Base-by-base conservation (phyloP, 169 alveolate genomes). In the Eimeria necatrix region DNA sequence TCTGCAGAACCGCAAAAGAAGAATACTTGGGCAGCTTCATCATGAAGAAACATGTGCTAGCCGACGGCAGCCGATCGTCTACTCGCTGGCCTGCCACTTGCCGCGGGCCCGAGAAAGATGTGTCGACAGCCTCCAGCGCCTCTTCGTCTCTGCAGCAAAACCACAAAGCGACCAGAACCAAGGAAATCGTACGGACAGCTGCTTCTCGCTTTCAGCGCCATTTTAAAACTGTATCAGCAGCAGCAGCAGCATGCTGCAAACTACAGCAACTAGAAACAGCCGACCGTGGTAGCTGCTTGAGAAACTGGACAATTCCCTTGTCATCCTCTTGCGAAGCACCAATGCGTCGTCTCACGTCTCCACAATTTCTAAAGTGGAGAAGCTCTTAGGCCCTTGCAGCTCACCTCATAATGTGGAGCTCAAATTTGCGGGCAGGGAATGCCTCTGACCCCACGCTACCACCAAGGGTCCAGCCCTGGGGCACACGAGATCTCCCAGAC, bases 31-130 rank as follows among this genome's bases (percentile, higher is more conserved):
- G 99, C 88, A 98, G 90, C 88, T 97, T 96, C 88, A 98, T 95
- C 85, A 98, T 97, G 94, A 97, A 97, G 60, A 98, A 97, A 87
- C 99, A 98, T 2, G 99, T 98, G 76, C 98, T 97, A 41, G 98
- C 97, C 52, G 98, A 97, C 61, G 99, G 99, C 70, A 98, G 96
- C 70, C 99, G 95, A 78, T 96, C 96, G 96, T 98, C 99, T 24
- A 94, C 91, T 20, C 86, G 81, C 74, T 78, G 91, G 22, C 84
- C 64, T 22, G 73, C 51, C 52, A 76, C 86, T 22, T 52, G 22
- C 71, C 90, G 88, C 22, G 76, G 76, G 51, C 91, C 76, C n/a
- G 91, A 59, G 88, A 91, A 83, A 18, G 95, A 91, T 26, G 90
- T 83, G 83, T 91, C 95, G 5, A 76, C 89, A 4, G 60, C 84